Conservation (phyloP, 106 monocot species). For the Iris macrosiphon region DNA sequence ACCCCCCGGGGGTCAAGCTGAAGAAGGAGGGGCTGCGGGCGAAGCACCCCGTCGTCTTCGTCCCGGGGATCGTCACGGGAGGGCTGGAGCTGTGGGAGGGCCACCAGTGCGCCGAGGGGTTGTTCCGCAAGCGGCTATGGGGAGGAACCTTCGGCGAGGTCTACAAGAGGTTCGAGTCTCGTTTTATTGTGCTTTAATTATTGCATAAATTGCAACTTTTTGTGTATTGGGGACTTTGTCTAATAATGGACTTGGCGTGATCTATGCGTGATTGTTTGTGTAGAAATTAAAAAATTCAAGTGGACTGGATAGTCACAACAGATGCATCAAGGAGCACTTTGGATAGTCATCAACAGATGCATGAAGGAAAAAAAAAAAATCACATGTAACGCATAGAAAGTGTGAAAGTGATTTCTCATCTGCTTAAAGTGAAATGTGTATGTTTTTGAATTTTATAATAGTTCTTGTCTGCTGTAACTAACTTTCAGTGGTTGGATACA, state of each 20-base stretch:
- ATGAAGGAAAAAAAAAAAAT: too few relatives aligned
- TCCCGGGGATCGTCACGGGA: conserved; percentile 98
- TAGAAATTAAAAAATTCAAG: background rate
- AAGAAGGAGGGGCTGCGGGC: conserved; percentile 78
- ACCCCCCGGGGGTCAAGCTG: conserved; percentile 91
- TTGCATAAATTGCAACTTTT: background rate
- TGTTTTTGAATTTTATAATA: too few relatives aligned
- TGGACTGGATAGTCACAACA: background rate
- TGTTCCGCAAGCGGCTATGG: conserved; percentile 95
- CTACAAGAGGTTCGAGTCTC: conserved; percentile 77
- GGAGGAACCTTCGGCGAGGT: conserved; percentile 94
- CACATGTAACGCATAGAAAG: too few relatives aligned
- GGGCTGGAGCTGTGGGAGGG: conserved; percentile 99
- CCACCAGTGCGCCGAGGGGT: conserved; percentile 85
- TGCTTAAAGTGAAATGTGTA: too few relatives aligned
- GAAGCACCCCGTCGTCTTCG: conserved; percentile 95
- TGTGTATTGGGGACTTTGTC: background rate
- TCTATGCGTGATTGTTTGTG: background rate
- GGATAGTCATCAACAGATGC: background rate
- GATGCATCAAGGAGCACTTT: background rate
- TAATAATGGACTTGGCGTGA: background rate
- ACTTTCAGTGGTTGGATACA: too few relatives aligned
- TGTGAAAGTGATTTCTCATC: too few relatives aligned
- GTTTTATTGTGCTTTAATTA: background rate
- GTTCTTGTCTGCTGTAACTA: too few relatives aligned